Percentiles rank a stretch among this genome's conserved stretches.
phyloP scores from a whole-genome alignment of 2,329 filamentous ascomycete genomes.

The Xylariaceae sp. region DNA sequence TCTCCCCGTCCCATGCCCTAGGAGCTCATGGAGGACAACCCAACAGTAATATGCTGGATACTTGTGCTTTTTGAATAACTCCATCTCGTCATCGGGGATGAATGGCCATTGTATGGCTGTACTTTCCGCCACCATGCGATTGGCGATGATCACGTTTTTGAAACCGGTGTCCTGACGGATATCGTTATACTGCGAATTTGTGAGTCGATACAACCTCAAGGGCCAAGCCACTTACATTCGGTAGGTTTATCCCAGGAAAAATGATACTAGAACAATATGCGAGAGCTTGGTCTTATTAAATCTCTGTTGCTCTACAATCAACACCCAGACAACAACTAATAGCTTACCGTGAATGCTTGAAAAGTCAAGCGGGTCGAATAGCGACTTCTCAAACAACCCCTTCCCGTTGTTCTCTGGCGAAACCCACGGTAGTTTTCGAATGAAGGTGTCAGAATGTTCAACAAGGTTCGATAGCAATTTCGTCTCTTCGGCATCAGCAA shows the following conservation, averaged over 20 bases:
- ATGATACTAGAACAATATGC: constrained; percentile 42
- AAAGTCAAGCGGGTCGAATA: constrained; percentile 70
- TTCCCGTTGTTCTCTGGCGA: constrained; percentile 36
- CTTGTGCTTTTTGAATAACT: constrained; percentile 58
- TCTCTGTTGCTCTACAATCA: constrained; percentile 2
- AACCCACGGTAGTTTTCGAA: constrained; percentile 65
- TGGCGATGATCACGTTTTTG: constrained; percentile 61
- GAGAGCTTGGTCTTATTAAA: constrained; percentile 37
- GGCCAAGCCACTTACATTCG: constrained; percentile 34
- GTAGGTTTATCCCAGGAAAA: constrained; percentile 41
- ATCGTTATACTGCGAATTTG: constrained; percentile 42
- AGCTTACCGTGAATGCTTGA: constrained; percentile 64
- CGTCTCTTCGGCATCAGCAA: constrained; percentile 65
- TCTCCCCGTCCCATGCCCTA: constrained; percentile 62
- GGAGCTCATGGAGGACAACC: constrained; percentile 65
- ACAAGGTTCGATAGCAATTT: constrained; percentile 57
- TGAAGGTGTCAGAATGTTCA: constrained; percentile 59
- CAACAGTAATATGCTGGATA: constrained; percentile 67
- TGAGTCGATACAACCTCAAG: constrained; percentile 4
- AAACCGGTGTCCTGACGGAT: constrained; percentile 59
- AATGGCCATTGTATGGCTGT: constrained; percentile 46
- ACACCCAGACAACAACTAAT: constrained; percentile 24
- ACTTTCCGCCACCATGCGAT: constrained; percentile 52
- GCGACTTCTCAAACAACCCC: constrained; percentile 65
- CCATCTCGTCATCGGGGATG: constrained; percentile 57